A percentile compares a stretch with the other conserved stretches of the same genome.
These are phyloP conservation scores for Epicoccum sorghinum DNA, from an alignment of 2,329 filamentous ascomycete species.

Conservation along the genomic window DNA sequence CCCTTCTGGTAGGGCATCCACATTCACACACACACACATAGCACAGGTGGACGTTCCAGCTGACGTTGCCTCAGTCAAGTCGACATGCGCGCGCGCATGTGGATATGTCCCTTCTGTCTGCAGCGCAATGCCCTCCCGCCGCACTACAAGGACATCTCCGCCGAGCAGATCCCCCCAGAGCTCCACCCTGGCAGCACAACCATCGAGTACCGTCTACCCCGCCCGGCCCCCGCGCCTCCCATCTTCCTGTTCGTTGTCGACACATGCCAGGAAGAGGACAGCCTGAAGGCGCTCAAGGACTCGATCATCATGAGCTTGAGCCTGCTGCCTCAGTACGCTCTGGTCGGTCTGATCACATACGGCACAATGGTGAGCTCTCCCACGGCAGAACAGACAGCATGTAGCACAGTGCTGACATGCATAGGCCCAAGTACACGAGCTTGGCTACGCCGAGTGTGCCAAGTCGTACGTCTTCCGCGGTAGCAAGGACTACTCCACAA, in stretches of 20 bases:
- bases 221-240: conserved; percentile 82
- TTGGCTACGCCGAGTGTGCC: conserved; percentile 96
- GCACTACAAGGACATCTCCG: conserved; percentile 89
- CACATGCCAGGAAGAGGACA: conserved; percentile 87
- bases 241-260: conserved; percentile 90
- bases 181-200: conserved; percentile 82
- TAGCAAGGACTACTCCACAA: conserved; percentile 96
- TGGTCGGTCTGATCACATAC: conserved; percentile 84
- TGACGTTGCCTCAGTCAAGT: conserved; percentile 66
- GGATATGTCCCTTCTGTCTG: conserved; percentile 89
- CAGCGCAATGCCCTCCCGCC: conserved; percentile 81
- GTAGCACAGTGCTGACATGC: conserved; percentile 21
- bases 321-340: conserved; percentile 77
- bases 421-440: conserved; percentile 92
- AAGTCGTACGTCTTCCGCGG: conserved; percentile 99
- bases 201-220: conserved; percentile 84
- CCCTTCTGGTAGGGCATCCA: conserved; percentile 79
- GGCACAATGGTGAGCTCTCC: conserved; percentile 78
- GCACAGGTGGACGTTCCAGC: conserved; percentile 5
- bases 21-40: not conserved
- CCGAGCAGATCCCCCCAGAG: conserved; percentile 82
- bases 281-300: conserved; percentile 80
- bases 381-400: not conserved
- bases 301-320: conserved; percentile 86
- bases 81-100: conserved; percentile 80